Percentiles rank a stretch among this genome's conserved stretches.
These are phyloP conservation scores for Sphaerobolus stellatus DNA, from an alignment of 1,284 basidiomycete species.

Conservation along the genomic window DNA sequence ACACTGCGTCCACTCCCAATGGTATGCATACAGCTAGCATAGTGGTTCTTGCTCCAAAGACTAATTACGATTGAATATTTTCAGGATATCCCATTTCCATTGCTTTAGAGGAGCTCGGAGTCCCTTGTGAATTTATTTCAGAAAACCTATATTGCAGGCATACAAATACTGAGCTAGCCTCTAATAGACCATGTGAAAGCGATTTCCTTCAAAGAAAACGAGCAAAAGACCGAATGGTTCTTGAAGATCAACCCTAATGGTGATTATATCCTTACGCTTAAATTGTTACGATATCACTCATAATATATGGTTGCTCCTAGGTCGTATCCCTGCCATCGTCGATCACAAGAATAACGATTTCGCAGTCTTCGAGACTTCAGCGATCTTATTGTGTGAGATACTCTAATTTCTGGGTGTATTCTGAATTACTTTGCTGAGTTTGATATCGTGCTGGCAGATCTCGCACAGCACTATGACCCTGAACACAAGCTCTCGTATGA, in stretches of 20 bases:
- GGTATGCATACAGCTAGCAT: not conserved
- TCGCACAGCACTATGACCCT: slow-evolving; percentile 10
- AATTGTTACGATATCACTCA: not conserved
- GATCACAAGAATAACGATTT: slow-evolving; percentile 29
- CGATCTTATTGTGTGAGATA: slow-evolving; percentile 23
- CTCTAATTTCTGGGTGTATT: not conserved
- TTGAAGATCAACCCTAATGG: slow-evolving; percentile 13
- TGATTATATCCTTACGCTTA: not conserved
- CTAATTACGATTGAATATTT: not conserved
- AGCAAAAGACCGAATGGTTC: slow-evolving; percentile 12
- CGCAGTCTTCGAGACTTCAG: slow-evolving; percentile 26
- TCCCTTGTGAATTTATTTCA: slow-evolving; percentile 3
- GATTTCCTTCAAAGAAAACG: slow-evolving; percentile 8
- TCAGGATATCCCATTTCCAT: slow-evolving; percentile 11
- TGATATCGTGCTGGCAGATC: not conserved
- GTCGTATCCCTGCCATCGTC: slow-evolving; percentile 25
- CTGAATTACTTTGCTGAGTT: not conserved
- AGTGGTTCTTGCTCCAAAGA: not conserved
- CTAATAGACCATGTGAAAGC: slow-evolving; percentile 4
- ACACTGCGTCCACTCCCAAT: not conserved
- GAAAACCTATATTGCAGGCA: not conserved
- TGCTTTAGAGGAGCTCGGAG: slow-evolving; percentile 8
- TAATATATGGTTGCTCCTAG: not conserved
- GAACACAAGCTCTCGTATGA: slow-evolving; percentile 30
- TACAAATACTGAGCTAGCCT: not conserved